Evolutionary conservation across 108 stramenopile genomes (phyloP).

Genomic region (Phaeodactylum tricornutum): DNA sequence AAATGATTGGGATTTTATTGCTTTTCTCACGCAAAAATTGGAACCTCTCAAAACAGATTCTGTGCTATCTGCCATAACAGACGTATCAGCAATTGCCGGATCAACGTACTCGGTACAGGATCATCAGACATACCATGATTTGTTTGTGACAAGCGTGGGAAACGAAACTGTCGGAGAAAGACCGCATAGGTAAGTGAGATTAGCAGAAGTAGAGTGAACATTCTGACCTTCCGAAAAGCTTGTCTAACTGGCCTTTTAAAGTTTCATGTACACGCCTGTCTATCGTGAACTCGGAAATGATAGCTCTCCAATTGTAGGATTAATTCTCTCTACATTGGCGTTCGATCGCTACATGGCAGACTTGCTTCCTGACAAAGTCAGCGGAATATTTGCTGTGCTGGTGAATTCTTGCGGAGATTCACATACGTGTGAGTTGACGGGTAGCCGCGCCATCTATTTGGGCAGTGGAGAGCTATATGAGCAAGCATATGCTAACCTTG

Average conservation of each 20-base stretch:
- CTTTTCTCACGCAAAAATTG: too few relatives aligned
- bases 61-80: too few relatives aligned
- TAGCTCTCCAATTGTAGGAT: not conserved
- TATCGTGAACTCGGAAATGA: not conserved
- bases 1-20: too few relatives aligned
- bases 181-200: not conserved
- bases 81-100: too few relatives aligned
- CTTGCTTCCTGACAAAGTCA: slow-evolving; percentile 11
- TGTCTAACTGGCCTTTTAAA: too few relatives aligned
- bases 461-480: slow-evolving; percentile 54
- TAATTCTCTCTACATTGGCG: not conserved
- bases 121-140: not conserved
- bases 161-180: not conserved
- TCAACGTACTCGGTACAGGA: not conserved
- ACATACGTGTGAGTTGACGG: slow-evolving; percentile 33
- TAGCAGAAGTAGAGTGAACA: not conserved
- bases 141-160: not conserved
- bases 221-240: not conserved
- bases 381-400: slow-evolving; percentile 10
- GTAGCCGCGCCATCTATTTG: slow-evolving; percentile 21
- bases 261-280: not conserved
- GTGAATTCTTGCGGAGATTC: slow-evolving; percentile 15
- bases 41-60: too few relatives aligned
- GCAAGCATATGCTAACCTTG: slow-evolving; percentile 16
- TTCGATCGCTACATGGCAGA: slow-evolving; percentile 7